Evolutionary conservation across 164 flowering plant genomes (phyloP).

Genomic region (Aristolochia fimbriata): DNA sequence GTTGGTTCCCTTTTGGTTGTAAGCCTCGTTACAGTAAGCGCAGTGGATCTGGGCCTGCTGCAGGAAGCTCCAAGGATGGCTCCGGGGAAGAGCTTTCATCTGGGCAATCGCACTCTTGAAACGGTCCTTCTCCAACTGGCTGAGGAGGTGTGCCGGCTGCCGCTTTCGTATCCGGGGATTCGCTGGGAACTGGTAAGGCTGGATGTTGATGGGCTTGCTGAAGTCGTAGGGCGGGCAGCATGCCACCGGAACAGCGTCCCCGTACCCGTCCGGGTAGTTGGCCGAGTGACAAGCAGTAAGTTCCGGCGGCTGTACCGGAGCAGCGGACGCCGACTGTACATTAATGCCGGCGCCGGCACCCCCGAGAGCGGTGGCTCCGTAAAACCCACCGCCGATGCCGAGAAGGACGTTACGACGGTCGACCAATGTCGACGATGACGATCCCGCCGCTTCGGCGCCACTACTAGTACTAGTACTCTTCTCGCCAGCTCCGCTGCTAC

Average conservation of each 20-base stretch:
- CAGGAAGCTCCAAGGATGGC: conserved; percentile 5
- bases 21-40: conserved; percentile 10
- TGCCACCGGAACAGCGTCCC: not conserved
- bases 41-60: conserved; percentile 9
- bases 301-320: conserved; percentile 5
- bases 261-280: not conserved
- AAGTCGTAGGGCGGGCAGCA: conserved; percentile 8
- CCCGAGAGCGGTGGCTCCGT: conserved; percentile 5
- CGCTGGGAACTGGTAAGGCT: not conserved
- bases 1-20: conserved; percentile 1
- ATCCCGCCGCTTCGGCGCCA: not conserved
- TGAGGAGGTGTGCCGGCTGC: conserved; percentile 1
- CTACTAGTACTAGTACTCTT: not conserved
- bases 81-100: not conserved
- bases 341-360: not conserved
- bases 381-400: conserved; percentile 5
- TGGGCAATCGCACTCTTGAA: not conserved
- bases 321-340: not conserved
- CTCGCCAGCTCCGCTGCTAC: not conserved
- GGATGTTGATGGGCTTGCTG: not conserved
- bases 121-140: not conserved
- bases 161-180: not conserved
- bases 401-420: conserved; percentile 5
- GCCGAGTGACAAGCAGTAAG: conserved; percentile 1
- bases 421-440: not conserved